These are phyloP conservation scores for Scutellaria minor DNA, from an alignment of 257 asterid genomes.

Conservation along the genomic window DNA sequence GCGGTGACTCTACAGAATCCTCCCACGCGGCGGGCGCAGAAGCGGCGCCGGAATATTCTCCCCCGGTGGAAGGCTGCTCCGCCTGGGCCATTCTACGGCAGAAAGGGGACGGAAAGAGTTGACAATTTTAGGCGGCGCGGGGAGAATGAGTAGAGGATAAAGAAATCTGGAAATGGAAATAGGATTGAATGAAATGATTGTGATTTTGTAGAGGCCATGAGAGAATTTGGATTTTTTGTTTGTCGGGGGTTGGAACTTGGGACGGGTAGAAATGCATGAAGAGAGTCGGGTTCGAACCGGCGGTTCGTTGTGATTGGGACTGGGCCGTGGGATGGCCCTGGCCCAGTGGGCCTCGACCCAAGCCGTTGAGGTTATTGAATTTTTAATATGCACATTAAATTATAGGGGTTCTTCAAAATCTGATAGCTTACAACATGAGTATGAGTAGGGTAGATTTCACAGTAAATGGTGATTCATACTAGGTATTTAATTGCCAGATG, in stretches of 20 bases:
- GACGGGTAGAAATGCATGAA: conserved; percentile 28
- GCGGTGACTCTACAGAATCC: conserved; percentile 52
- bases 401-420: too few relatives aligned
- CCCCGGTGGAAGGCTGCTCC: conserved; percentile 38
- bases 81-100: conserved; percentile 41
- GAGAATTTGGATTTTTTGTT: not conserved
- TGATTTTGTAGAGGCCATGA: not conserved
- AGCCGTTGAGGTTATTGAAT: too few relatives aligned
- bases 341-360: not conserved
- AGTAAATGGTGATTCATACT: too few relatives aligned
- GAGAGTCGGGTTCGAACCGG: not conserved
- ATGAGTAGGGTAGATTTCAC: too few relatives aligned
- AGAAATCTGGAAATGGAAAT: not conserved
- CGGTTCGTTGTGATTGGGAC: conserved; percentile 18
- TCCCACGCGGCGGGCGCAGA: conserved; percentile 43
- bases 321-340: not conserved
- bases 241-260: conserved; percentile 18
- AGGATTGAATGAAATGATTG: not conserved
- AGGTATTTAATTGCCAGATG: too few relatives aligned
- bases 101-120: not conserved
- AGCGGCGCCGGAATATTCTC: conserved; percentile 40
- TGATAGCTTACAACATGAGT: too few relatives aligned
- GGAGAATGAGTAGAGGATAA: not conserved
- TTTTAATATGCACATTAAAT: too few relatives aligned
- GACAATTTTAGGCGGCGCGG: conserved; percentile 13